Evolutionary conservation across 2,329 filamentous ascomycete species (phyloP).

Genomic region (Pseudomassariella vexata): DNA sequence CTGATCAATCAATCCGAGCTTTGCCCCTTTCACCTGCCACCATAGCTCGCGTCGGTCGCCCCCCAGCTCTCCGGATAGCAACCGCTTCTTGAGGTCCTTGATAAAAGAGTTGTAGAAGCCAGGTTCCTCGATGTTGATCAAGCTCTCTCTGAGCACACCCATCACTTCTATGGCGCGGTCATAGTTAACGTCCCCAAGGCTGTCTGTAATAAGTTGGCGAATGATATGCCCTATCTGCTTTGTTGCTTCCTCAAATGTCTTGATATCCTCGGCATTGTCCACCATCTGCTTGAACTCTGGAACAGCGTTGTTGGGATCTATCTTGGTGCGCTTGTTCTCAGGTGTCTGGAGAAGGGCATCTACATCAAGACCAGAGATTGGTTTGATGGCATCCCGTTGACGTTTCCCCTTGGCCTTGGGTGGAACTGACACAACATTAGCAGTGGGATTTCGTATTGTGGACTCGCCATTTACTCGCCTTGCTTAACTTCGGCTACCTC

Average conservation of each 20-base stretch:
- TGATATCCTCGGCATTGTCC: slow-evolving; percentile 50
- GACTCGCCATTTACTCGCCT: slow-evolving; percentile 40
- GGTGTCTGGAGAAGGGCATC: slow-evolving; percentile 60
- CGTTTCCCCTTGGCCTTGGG: slow-evolving; percentile 72
- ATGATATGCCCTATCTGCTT: slow-evolving; percentile 73
- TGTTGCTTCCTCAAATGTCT: slow-evolving; percentile 59
- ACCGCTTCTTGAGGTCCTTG: slow-evolving; percentile 61
- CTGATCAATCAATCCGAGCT: slow-evolving; percentile 67
- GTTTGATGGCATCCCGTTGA: slow-evolving; percentile 65
- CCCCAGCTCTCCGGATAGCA: slow-evolving; percentile 64
- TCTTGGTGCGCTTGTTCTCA: slow-evolving; percentile 26
- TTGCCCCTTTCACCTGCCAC: slow-evolving; percentile 62
- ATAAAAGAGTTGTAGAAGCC: slow-evolving; percentile 72
- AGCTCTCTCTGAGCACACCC: slow-evolving; percentile 70
- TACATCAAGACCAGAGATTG: slow-evolving; percentile 84
- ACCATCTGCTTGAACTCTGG: slow-evolving; percentile 86
- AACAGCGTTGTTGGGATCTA: slow-evolving; percentile 67
- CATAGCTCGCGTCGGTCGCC: slow-evolving; percentile 80
- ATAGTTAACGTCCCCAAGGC: slow-evolving; percentile 72
- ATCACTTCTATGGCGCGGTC: slow-evolving; percentile 69
- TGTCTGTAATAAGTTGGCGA: slow-evolving; percentile 61
- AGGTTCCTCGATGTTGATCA: slow-evolving; percentile 71
- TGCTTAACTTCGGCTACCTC: slow-evolving; percentile 76
- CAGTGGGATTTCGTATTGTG: slow-evolving; percentile 7
- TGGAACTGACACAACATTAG: slow-evolving; percentile 51